phyloP scores from a whole-genome alignment of 31 red algal genomes.

The Pterothamnion heteromorphum region DNA sequence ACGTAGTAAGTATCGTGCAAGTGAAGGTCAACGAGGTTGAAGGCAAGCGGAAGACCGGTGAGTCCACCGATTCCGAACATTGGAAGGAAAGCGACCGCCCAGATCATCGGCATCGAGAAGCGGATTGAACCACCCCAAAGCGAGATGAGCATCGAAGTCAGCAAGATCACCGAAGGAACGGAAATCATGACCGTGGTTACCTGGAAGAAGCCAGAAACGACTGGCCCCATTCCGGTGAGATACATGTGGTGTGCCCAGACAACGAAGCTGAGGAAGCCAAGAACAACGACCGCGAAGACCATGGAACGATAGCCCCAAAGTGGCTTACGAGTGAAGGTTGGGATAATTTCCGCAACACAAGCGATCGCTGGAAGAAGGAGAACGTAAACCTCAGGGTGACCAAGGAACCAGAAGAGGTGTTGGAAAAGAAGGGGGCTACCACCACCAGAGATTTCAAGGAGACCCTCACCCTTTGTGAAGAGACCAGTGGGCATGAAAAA shows the following conservation, averaged over 20 bases:
- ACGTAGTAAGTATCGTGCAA: slow-evolving; percentile 37
- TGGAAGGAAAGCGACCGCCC: background rate
- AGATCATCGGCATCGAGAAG: background rate
- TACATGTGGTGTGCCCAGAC: slow-evolving; percentile 41
- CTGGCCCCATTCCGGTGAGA: background rate
- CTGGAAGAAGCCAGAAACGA: too few relatives aligned
- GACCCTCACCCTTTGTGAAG: too few relatives aligned
- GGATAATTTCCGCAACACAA: background rate
- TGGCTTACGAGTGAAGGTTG: background rate
- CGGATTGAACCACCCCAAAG: background rate
- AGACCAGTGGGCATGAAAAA: background rate
- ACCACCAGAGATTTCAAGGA: too few relatives aligned
- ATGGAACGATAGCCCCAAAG: background rate
- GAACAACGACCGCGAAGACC: background rate
- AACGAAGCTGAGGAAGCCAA: background rate
- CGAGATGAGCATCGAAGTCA: background rate
- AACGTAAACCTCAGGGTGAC: slow-evolving; percentile 34
- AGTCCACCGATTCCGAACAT: background rate
- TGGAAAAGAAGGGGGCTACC: slow-evolving; percentile 28
- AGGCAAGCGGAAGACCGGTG: background rate
- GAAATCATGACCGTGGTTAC: too few relatives aligned
- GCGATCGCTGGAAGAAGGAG: slow-evolving; percentile 26
- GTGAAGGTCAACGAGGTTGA: background rate
- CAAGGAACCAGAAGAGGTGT: slow-evolving; percentile 34
- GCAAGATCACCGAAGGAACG: too few relatives aligned